Percentiles rank a stretch among this genome's conserved stretches.
Evolutionary conservation across 371 early-diverging fungal genomes (phyloP).

Genomic region (Mucor circinelloides): DNA sequence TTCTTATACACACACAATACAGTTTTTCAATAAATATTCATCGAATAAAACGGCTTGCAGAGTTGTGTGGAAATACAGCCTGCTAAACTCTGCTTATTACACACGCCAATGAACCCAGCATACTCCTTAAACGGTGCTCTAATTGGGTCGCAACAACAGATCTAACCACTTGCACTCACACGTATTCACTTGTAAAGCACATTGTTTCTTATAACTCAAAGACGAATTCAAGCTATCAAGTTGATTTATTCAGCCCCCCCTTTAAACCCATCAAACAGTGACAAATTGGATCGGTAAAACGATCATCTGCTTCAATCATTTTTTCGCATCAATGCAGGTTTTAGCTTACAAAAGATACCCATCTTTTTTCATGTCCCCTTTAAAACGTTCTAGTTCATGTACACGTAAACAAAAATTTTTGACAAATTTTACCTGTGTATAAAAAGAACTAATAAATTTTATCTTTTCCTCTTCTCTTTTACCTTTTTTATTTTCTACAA

Average conservation of each 20-base stretch:
- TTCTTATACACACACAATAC: neutral
- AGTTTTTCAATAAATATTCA: neutral
- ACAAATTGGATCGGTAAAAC: neutral
- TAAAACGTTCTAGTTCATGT: neutral
- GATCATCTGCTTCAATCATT: neutral
- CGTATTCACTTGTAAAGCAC: neutral
- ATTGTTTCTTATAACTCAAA: neutral
- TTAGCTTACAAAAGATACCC: neutral
- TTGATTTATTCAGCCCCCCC: neutral
- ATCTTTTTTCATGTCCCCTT: slow-evolving; percentile 1
- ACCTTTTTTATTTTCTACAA: neutral
- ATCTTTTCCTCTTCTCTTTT: neutral
- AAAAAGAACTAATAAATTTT: neutral
- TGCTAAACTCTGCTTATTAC: no score
- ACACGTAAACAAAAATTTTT: neutral
- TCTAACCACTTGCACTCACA: no score
- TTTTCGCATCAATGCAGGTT: neutral
- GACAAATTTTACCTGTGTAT: neutral
- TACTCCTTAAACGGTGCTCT: no score
- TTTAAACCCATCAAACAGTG: neutral
- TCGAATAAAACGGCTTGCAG: no score
- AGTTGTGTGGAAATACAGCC: no score
- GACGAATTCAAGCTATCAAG: neutral
- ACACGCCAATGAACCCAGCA: no score
- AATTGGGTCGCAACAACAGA: no score